Conservation (phyloP, 192 early-diverging fungal species). For the Coemansia sp. region DNA sequence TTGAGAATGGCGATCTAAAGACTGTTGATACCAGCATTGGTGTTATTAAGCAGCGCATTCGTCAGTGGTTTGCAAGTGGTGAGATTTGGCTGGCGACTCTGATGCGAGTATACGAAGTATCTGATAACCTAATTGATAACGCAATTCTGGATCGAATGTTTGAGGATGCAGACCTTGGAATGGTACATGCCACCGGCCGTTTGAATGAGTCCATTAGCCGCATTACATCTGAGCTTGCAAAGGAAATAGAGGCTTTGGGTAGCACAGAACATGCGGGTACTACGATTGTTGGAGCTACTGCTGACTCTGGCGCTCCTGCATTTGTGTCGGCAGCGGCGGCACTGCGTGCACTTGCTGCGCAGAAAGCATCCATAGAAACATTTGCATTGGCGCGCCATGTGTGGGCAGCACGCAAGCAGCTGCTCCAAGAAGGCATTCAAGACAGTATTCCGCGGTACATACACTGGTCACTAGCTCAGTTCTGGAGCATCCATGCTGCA, state of each 20-base stretch:
- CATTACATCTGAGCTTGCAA: conserved; percentile 14
- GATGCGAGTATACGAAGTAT: conserved; percentile 43
- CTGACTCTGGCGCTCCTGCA: neutral
- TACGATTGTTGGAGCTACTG: neutral
- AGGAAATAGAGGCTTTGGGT: conserved; percentile 5
- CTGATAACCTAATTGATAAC: conserved; percentile 32
- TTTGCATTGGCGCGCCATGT: conserved; percentile 33
- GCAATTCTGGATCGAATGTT: conserved; percentile 34
- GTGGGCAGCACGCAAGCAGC: conserved; percentile 26
- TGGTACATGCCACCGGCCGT: conserved; percentile 46
- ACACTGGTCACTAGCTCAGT: conserved; percentile 36
- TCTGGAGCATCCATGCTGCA: conserved; percentile 36
- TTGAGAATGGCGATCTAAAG: conserved; percentile 26
- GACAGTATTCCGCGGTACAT: conserved; percentile 31
- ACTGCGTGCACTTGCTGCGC: conserved; percentile 24
- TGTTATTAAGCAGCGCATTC: conserved; percentile 23
- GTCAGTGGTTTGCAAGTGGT: conserved; percentile 34
- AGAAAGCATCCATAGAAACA: conserved; percentile 26
- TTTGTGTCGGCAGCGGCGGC: conserved; percentile 13
- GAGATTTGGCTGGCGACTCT: conserved; percentile 35
- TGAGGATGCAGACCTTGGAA: conserved; percentile 44
- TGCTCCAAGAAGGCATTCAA: conserved; percentile 21
- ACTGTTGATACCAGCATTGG: conserved; percentile 34
- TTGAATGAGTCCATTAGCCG: conserved; percentile 28
- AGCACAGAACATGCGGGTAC: too few relatives aligned